These are phyloP conservation scores for Boletus rufocinnamomeus DNA, from an alignment of 768 basidiomycete genomes.

Conservation along the genomic window DNA sequence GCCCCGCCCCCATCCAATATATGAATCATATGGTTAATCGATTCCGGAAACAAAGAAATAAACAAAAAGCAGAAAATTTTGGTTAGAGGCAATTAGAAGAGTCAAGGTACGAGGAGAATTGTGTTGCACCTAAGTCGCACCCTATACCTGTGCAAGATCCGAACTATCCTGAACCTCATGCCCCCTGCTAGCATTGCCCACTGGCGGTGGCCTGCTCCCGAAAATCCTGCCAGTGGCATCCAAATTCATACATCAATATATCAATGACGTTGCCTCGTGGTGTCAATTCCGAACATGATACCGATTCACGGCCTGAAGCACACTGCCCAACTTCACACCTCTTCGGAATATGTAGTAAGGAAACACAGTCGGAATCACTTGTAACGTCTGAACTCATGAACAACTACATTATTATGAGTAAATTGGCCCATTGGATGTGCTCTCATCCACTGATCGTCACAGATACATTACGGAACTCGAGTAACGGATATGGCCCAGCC, in stretches of 20 bases:
- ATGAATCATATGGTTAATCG: not conserved
- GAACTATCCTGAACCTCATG: not conserved
- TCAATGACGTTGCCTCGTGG: not conserved
- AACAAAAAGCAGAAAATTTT: not conserved
- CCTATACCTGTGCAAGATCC: not conserved
- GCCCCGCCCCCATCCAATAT: not conserved
- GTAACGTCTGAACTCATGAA: not conserved
- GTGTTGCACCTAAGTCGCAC: not conserved
- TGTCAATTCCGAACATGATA: too few relatives aligned
- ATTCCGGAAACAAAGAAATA: not conserved
- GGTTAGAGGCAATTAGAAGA: too few relatives aligned
- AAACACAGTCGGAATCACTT: not conserved
- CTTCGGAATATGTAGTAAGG: too few relatives aligned
- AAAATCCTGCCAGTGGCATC: not conserved
- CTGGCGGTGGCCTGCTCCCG: not conserved
- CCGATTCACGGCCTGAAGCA: not conserved
- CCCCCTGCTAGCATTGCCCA: not conserved
- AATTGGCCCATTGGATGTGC: not conserved
- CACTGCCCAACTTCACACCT: not conserved
- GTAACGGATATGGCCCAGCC: slow-evolving; percentile 28
- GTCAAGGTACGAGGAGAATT: not conserved
- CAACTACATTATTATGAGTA: not conserved
- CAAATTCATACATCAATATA: not conserved
- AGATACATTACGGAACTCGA: slow-evolving; percentile 32
- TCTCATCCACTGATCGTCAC: slow-evolving; percentile 24